A percentile compares a stretch with the other conserved stretches of the same genome.
Evolutionary conservation across 202 grass and related monocot genomes (phyloP).

Genomic region (Digitaria exilis): DNA sequence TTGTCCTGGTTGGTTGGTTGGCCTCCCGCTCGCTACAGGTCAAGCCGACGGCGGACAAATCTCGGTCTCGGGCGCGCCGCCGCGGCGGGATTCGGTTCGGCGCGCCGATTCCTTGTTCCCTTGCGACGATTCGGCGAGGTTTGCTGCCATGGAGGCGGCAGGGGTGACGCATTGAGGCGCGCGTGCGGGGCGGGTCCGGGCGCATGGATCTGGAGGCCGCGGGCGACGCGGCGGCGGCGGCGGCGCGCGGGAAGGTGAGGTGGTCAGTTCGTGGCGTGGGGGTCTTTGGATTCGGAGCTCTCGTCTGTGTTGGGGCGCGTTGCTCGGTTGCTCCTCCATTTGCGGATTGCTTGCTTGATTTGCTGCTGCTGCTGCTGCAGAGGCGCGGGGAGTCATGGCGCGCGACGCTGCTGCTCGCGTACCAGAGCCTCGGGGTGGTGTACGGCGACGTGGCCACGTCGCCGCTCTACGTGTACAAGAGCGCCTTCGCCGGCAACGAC

Average conservation of each 20-base stretch:
- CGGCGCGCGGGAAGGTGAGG: constrained; percentile 43
- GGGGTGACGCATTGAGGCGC: constrained; percentile 46
- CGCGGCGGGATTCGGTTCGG: constrained; percentile 19
- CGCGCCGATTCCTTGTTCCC: constrained; percentile 12
- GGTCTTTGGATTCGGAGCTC: constrained; percentile 1
- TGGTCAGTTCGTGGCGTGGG: not conserved
- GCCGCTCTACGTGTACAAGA: constrained; percentile 95
- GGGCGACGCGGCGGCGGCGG: constrained; percentile 29
- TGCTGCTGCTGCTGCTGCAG: not conserved
- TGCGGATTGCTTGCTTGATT: not conserved
- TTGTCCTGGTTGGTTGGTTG: constrained; percentile 19
- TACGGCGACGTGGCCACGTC: constrained; percentile 97
- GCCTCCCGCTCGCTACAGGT: constrained; percentile 29
- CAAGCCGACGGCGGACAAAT: constrained; percentile 45
- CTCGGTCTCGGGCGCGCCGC: constrained; percentile 21
- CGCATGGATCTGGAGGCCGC: constrained; percentile 58
- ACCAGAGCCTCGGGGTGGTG: constrained; percentile 95
- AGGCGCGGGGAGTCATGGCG: constrained; percentile 69
- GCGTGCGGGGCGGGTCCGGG: not conserved
- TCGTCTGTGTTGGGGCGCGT: not conserved
- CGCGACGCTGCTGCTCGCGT: constrained; percentile 72
- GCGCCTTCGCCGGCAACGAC: constrained; percentile 85
- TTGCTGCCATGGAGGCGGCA: constrained; percentile 20
- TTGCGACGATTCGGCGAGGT: constrained; percentile 30
- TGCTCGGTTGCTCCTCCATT: constrained; percentile 34